Conservation (phyloP, 2,329 filamentous ascomycete species). For the Pezicula carpinea region DNA sequence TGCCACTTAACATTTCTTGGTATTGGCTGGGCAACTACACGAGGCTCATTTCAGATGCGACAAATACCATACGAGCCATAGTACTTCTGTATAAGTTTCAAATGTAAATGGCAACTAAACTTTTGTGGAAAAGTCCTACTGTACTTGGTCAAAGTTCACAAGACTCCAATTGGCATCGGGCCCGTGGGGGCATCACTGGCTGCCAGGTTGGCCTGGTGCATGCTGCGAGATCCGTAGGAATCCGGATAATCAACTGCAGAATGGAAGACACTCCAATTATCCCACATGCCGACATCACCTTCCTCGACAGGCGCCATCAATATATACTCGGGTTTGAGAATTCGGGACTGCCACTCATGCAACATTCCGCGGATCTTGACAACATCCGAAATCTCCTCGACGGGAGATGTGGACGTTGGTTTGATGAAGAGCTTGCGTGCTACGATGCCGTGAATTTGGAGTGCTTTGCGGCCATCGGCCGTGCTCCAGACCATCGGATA, state of each 20-base stretch:
- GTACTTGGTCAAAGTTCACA: background rate
- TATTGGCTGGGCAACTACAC: too few species aligned
- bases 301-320: slow-evolving; percentile 34
- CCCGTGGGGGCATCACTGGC: slow-evolving; percentile 14
- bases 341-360: slow-evolving; percentile 33
- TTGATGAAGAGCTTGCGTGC: slow-evolving; percentile 35
- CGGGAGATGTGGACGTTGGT: slow-evolving; percentile 27
- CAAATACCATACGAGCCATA: too few species aligned
- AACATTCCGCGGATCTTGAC: slow-evolving; percentile 32
- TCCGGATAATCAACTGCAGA: slow-evolving; percentile 39
- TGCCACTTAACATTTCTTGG: too few species aligned
- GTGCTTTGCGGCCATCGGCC: slow-evolving; percentile 36
- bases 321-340: slow-evolving; percentile 39
- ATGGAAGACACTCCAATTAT: slow-evolving; percentile 39
- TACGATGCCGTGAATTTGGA: slow-evolving; percentile 39
- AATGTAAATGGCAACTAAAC: too few species aligned
- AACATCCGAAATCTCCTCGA: slow-evolving; percentile 34
- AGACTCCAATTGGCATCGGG: background rate
- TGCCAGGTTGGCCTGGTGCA: slow-evolving; percentile 41
- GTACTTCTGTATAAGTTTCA: too few species aligned
- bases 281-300: slow-evolving; percentile 41
- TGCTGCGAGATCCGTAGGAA: slow-evolving; percentile 34
- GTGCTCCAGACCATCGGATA: slow-evolving; percentile 45
- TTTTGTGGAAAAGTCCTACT: too few species aligned
- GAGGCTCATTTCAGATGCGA: too few species aligned